A percentile compares a stretch with the other conserved stretches of the same genome.
phyloP scores from a whole-genome alignment of 2,329 filamentous ascomycete species.

The Huntiella omanensis region DNA sequence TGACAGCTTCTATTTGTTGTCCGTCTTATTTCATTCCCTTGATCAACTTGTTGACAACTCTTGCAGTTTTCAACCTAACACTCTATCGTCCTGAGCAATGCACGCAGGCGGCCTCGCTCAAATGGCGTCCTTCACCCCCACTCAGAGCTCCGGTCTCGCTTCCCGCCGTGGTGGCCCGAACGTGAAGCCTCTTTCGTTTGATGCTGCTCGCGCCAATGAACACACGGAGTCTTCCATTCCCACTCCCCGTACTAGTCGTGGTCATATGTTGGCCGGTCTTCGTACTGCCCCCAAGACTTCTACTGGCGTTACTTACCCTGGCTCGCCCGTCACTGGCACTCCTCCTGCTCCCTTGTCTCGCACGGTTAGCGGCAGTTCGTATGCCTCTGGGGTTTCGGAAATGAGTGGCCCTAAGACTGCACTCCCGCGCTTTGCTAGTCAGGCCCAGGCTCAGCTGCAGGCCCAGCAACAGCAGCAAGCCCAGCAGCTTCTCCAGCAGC shows the following conservation, averaged over 20 bases:
- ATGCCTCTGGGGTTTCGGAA: constrained; percentile 24
- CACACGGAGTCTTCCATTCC: constrained; percentile 48
- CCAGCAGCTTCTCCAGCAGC: constrained; percentile 16
- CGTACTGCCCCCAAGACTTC: constrained; percentile 83
- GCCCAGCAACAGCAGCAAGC: constrained; percentile 11
- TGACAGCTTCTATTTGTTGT: constrained; percentile 4
- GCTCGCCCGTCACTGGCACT: constrained; percentile 31
- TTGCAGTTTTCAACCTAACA: background rate
- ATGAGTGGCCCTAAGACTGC: constrained; percentile 34
- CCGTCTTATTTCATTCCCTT: constrained; percentile 7
- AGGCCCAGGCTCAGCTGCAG: constrained; percentile 8
- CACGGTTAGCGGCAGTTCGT: constrained; percentile 26
- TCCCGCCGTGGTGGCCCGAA: constrained; percentile 68
- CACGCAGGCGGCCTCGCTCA: constrained; percentile 97
- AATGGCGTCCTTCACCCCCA: constrained; percentile 72
- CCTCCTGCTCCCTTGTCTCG: constrained; percentile 25
- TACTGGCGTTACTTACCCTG: constrained; percentile 51
- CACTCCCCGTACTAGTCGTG: constrained; percentile 84
- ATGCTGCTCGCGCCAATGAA: constrained; percentile 48
- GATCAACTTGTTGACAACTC: constrained; percentile 1
- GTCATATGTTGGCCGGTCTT: constrained; percentile 80
- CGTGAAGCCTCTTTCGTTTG: constrained; percentile 78
- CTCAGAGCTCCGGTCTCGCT: constrained; percentile 59
- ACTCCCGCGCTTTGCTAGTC: constrained; percentile 26
- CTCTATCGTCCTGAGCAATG: constrained; percentile 33